phyloP scores from a whole-genome alignment of 2,329 filamentous ascomycete species.

The Dothistroma pini region DNA sequence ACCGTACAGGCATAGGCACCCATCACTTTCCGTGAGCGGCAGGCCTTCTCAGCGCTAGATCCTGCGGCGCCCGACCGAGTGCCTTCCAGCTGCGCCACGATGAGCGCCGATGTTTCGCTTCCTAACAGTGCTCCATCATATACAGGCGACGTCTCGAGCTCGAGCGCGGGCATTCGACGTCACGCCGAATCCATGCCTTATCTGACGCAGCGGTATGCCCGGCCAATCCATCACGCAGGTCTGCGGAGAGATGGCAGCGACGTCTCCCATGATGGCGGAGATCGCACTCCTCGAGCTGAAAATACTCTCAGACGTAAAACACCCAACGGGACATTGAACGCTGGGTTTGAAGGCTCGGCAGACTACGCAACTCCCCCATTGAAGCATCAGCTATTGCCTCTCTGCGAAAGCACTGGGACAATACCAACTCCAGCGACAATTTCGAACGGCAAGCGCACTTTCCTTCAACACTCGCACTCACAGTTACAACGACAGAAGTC shows the following conservation, averaged over 20 bases:
- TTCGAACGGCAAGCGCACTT: slow-evolving; percentile 27
- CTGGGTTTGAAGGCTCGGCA: slow-evolving; percentile 78
- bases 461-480: slow-evolving; percentile 31
- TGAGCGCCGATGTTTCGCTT: slow-evolving; percentile 30
- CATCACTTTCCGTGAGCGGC: slow-evolving; percentile 30
- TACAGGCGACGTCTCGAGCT: slow-evolving; percentile 15
- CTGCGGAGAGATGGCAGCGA: slow-evolving; percentile 17
- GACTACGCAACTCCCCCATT: slow-evolving; percentile 40
- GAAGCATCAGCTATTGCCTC: slow-evolving; percentile 78
- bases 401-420: slow-evolving; percentile 38
- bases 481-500: slow-evolving; percentile 29
- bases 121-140: slow-evolving; percentile 16
- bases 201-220: slow-evolving; percentile 30
- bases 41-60: slow-evolving; percentile 18
- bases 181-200: slow-evolving; percentile 27
- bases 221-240: slow-evolving; percentile 30
- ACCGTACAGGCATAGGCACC: slow-evolving; percentile 37
- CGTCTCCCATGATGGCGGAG: slow-evolving; percentile 16
- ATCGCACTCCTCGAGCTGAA: slow-evolving; percentile 49
- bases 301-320: slow-evolving; percentile 88
- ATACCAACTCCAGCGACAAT: slow-evolving; percentile 35
- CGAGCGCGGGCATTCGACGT: slow-evolving; percentile 10
- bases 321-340: slow-evolving; percentile 86
- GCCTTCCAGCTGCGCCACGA: slow-evolving; percentile 20
- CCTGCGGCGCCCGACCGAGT: slow-evolving; percentile 9